These are phyloP conservation scores for Protomyces gravidus DNA, from an alignment of 1,139 yeast species.

Conservation along the genomic window DNA sequence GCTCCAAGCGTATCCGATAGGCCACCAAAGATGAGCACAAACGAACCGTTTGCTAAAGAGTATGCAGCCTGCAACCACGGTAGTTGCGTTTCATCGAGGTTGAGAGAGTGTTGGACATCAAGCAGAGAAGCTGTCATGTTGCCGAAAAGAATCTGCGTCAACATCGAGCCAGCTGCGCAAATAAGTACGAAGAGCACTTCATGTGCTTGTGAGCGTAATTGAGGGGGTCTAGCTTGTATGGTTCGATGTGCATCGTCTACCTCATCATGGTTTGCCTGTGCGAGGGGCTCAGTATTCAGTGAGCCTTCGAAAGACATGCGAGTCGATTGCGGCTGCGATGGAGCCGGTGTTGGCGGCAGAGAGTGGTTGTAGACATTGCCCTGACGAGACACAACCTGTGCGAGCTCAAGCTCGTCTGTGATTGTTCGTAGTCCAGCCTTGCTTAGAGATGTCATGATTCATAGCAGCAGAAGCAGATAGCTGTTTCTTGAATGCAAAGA, in stretches of 20 bases:
- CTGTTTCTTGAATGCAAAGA: too few relatives aligned
- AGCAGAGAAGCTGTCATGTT: constrained; percentile 5
- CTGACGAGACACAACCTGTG: background rate
- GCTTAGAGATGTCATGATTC: background rate
- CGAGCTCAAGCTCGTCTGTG: background rate
- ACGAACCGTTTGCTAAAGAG: constrained; percentile 14
- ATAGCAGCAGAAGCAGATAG: too few relatives aligned
- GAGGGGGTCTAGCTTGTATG: constrained; percentile 1
- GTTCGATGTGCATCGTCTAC: background rate
- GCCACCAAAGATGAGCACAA: constrained; percentile 19
- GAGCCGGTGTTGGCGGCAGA: background rate
- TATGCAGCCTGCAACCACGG: constrained; percentile 18
- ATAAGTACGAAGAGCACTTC: constrained; percentile 18
- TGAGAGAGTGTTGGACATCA: constrained; percentile 1
- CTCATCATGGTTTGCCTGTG: background rate
- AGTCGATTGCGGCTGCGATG: background rate
- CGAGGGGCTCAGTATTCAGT: background rate
- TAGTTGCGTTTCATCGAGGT: background rate
- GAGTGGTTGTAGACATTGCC: background rate
- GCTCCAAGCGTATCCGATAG: constrained; percentile 19
- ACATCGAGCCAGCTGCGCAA: constrained; percentile 9
- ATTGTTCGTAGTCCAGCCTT: background rate
- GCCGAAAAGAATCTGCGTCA: constrained; percentile 10
- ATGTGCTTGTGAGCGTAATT: background rate
- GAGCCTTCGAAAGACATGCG: background rate